Evolutionary conservation across 2,329 filamentous ascomycete species (phyloP).

Genomic region (Colletotrichum salicis): DNA sequence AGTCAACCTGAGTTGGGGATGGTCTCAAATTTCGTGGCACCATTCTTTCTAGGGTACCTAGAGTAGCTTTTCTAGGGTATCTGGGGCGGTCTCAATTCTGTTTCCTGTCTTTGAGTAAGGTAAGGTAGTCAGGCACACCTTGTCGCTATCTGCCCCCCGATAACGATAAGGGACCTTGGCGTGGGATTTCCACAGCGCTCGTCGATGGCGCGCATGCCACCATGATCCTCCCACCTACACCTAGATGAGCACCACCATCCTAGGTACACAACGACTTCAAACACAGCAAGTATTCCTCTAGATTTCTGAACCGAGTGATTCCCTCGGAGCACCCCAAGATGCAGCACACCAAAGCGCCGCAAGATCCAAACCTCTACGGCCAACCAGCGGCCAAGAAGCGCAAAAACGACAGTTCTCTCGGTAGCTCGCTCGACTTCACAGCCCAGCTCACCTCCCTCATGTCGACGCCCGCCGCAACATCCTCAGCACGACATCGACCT

Average conservation of each 20-base stretch:
- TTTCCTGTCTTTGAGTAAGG: too few species aligned
- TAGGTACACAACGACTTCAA: too few species aligned
- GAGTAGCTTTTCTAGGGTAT: too few species aligned
- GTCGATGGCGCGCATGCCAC: neutral
- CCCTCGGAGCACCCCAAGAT: too few species aligned
- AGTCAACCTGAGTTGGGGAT: neutral
- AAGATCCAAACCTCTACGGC: conserved; percentile 81
- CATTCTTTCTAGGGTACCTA: neutral
- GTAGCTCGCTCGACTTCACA: conserved; percentile 84
- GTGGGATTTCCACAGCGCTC: neutral
- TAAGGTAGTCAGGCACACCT: too few species aligned
- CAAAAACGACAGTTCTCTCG: conserved; percentile 76
- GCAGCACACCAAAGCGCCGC: conserved; percentile 57
- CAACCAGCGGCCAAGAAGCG: conserved; percentile 75
- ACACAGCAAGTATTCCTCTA: neutral
- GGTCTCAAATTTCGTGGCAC: neutral
- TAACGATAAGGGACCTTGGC: neutral
- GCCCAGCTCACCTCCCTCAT: conserved; percentile 88
- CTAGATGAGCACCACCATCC: neutral
- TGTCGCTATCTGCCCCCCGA: neutral
- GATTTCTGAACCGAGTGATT: neutral
- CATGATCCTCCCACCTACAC: neutral
- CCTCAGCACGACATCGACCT: conserved; percentile 61
- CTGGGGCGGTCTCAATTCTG: too few species aligned
- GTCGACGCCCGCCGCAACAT: conserved; percentile 52